Conservation (phyloP, 1,284 basidiomycete genomes). For the Heterobasidion occidentale region DNA sequence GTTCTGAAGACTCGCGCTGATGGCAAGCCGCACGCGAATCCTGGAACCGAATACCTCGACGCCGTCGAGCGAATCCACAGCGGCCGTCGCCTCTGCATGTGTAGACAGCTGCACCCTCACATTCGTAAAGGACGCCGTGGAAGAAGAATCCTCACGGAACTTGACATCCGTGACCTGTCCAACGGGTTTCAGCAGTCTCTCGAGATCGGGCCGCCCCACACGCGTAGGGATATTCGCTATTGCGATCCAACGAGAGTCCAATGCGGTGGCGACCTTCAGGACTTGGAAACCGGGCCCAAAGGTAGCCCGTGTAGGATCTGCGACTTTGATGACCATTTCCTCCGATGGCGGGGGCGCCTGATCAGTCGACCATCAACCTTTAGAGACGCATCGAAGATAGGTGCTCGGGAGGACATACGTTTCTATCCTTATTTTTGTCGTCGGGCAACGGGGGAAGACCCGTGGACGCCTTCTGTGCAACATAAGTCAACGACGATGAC, state of each 20-base stretch:
- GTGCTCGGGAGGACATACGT: no score
- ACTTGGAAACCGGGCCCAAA: constrained; percentile 33
- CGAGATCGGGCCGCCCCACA: constrained; percentile 11
- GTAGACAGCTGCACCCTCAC: constrained; percentile 38
- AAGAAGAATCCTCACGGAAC: constrained; percentile 17
- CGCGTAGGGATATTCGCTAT: constrained; percentile 22
- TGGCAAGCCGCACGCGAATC: constrained; percentile 32
- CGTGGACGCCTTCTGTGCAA: no score
- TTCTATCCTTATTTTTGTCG: no score
- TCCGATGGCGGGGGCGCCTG: constrained; percentile 3
- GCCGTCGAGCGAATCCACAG: constrained; percentile 40
- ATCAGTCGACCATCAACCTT: no score
- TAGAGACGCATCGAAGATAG: no score
- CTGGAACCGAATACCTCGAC: constrained; percentile 24
- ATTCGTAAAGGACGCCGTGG: constrained; percentile 15
- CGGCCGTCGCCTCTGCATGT: constrained; percentile 38
- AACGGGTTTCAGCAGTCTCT: constrained; percentile 21
- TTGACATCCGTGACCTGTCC: constrained; percentile 37
- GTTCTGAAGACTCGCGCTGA: constrained; percentile 26
- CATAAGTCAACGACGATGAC: no score
- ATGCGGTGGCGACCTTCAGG: constrained; percentile 28
- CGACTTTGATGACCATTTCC: constrained; percentile 12
- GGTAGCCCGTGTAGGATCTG: constrained; percentile 24
- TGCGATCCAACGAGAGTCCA: constrained; percentile 34
- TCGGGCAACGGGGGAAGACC: no score